Base-by-base conservation (phyloP, 768 basidiomycete genomes). In the Leccinum truebloodii region DNA sequence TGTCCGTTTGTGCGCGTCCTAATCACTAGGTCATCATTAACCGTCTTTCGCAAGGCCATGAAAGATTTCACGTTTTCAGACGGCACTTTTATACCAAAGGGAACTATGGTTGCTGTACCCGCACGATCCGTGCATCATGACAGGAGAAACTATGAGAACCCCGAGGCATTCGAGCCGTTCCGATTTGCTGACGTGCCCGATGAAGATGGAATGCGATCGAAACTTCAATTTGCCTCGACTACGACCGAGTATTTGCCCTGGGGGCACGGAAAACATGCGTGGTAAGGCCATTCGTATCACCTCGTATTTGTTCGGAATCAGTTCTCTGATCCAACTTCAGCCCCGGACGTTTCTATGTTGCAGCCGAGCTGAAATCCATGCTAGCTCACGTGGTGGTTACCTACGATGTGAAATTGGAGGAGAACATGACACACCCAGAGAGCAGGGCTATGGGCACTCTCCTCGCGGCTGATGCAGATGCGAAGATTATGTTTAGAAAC, bases 11-110 rank as follows among this genome's bases (percentile, higher is more conserved):
- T 73, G 26, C 74, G 75, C 3, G 2, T 14, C n/a, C 51, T 51
- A 8, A 10, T 10, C 6, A n/a, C 30, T 8, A 32, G 10, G 2
- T 32, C 3, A 18, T 32, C 6, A 52, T 30, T 52, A 6, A 52
- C 51, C 30, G 6, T 52, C 30, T 18, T 30, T 20, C 51, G 79
- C 32, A 72, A 66, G 53, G 74, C 74, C 0, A 30, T 72, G 37
- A 72, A 70, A 35, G 67, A 74, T 51, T 65, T 71, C 63, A 75
- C 73, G 3, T 71, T 80, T 60, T 78, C 74, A 0, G 76, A 80
- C 54, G 78, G 78, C 1, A 77, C 77, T 1, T 59, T 73, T n/a
- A 49, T 77, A 34, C 79, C 78, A 0, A 65, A 71, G 24, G 79
- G 75, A 22, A 69, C 71, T 5, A 54, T 54, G 10, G 16, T 79